Evolutionary conservation across 2,329 filamentous ascomycete species (phyloP).

Genomic region (Teratosphaeria epicoccoides): DNA sequence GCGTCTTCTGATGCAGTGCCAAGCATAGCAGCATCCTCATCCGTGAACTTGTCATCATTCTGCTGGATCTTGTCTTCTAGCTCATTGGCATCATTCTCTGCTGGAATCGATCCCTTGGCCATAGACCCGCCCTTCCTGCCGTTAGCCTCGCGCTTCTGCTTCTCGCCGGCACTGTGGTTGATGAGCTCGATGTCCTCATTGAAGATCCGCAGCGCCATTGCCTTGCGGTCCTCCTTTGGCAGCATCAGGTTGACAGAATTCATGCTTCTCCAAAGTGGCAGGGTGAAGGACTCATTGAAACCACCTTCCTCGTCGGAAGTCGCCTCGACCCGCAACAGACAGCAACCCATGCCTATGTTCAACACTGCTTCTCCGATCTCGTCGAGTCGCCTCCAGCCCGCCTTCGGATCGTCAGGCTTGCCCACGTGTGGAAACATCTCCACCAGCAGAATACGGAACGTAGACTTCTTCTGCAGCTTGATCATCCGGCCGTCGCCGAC

Average conservation of each 20-base stretch:
- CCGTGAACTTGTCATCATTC: conserved; percentile 7
- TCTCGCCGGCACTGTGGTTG: conserved; percentile 42
- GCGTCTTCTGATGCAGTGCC: conserved; percentile 1
- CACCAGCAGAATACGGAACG: conserved; percentile 68
- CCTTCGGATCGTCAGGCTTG: conserved; percentile 34
- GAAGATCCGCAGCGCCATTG: conserved; percentile 83
- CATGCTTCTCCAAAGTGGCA: conserved; percentile 89
- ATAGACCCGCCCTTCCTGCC: background rate
- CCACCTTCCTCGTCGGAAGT: conserved; percentile 26
- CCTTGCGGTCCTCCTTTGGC: conserved; percentile 86
- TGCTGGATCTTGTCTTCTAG: conserved; percentile 6
- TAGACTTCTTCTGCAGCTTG: conserved; percentile 63
- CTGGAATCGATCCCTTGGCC: conserved; percentile 10
- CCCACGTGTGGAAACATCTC: conserved; percentile 93
- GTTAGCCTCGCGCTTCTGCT: background rate
- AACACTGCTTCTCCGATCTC: conserved; percentile 79
- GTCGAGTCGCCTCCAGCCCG: conserved; percentile 60
- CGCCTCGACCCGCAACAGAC: conserved; percentile 58
- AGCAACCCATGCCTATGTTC: conserved; percentile 81
- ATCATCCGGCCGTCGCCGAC: conserved; percentile 70
- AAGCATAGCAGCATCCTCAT: conserved; percentile 6
- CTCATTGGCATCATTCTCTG: conserved; percentile 11
- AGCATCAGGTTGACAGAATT: conserved; percentile 93
- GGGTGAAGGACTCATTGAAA: conserved; percentile 66
- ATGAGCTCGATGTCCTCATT: conserved; percentile 76